Percentiles rank a stretch among this genome's conserved stretches.
phyloP scores from a whole-genome alignment of 2,329 filamentous ascomycete species.

The Ilyonectria mors-panacis region DNA sequence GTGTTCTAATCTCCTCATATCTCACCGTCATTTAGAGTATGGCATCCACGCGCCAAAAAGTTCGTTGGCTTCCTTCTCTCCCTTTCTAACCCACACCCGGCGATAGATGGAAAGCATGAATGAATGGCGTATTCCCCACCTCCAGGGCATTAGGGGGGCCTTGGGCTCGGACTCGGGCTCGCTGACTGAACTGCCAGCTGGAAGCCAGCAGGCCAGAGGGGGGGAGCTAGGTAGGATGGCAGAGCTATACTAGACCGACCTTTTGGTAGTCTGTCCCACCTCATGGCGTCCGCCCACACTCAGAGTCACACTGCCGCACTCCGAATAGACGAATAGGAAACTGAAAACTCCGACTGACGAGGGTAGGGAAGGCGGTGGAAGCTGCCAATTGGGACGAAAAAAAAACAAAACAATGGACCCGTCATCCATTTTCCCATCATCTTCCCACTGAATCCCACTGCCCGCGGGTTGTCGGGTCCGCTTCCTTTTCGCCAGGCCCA shows the following conservation, averaged over 20 bases:
- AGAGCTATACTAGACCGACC: conserved; percentile 22
- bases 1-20: conserved; percentile 23
- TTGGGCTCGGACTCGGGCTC: conserved; percentile 24
- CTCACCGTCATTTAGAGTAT: conserved; percentile 22
- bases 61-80: conserved; percentile 25
- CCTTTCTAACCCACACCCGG: conserved; percentile 25
- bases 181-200: conserved; percentile 7
- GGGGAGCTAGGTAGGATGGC: neutral
- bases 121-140: conserved; percentile 26
- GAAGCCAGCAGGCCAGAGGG: neutral
- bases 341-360: conserved; percentile 18
- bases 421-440: conserved; percentile 17
- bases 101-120: conserved; percentile 27
- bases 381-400: conserved; percentile 19
- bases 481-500: conserved; percentile 12
- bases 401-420: conserved; percentile 27
- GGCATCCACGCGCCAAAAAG: conserved; percentile 22
- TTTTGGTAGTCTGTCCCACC: conserved; percentile 35
- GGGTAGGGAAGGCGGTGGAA: conserved; percentile 13
- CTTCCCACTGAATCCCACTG: neutral
- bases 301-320: conserved; percentile 42
- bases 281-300: conserved; percentile 31
- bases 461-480: conserved; percentile 30
- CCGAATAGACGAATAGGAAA: conserved; percentile 32
- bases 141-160: neutral